Percentiles rank a stretch among this genome's conserved stretches.
Evolutionary conservation across 1,284 basidiomycete species (phyloP).

Genomic region (Grifola frondosa): DNA sequence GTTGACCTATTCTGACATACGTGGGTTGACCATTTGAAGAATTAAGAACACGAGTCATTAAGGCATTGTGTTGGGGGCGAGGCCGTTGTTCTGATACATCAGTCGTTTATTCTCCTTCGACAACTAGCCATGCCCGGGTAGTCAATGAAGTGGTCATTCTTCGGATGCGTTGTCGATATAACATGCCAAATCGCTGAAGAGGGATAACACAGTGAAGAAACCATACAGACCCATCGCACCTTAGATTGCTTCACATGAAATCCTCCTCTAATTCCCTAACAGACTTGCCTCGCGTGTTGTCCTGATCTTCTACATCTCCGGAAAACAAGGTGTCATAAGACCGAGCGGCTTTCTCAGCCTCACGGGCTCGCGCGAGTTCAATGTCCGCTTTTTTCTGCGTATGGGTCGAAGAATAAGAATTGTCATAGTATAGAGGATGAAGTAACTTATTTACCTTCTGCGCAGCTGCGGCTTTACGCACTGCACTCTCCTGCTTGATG

Average conservation of each 20-base stretch:
- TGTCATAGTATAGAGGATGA: neutral
- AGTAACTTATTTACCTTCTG: constrained; percentile 47
- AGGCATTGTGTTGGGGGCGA: too few species aligned
- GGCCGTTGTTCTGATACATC: too few species aligned
- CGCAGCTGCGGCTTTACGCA: constrained; percentile 63
- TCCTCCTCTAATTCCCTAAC: constrained; percentile 65
- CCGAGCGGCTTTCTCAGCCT: constrained; percentile 74
- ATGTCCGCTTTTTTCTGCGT: constrained; percentile 69
- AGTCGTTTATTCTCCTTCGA: too few species aligned
- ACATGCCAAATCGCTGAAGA: too few species aligned
- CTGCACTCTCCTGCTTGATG: constrained; percentile 71
- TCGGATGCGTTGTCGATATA: too few species aligned
- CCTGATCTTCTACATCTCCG: constrained; percentile 44
- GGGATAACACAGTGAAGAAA: too few species aligned
- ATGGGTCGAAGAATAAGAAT: neutral
- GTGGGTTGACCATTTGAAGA: too few species aligned
- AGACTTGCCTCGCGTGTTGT: constrained; percentile 52
- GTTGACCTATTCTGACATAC: too few species aligned
- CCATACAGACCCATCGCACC: neutral
- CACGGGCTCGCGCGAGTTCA: constrained; percentile 63
- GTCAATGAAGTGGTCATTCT: too few species aligned
- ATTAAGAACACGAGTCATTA: too few species aligned
- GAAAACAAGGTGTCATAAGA: constrained; percentile 74
- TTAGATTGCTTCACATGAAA: constrained; percentile 36
- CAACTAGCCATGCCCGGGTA: too few species aligned